These are phyloP conservation scores for Phylloporus rhodoxanthus DNA, from an alignment of 768 basidiomycete species.

Conservation along the genomic window DNA sequence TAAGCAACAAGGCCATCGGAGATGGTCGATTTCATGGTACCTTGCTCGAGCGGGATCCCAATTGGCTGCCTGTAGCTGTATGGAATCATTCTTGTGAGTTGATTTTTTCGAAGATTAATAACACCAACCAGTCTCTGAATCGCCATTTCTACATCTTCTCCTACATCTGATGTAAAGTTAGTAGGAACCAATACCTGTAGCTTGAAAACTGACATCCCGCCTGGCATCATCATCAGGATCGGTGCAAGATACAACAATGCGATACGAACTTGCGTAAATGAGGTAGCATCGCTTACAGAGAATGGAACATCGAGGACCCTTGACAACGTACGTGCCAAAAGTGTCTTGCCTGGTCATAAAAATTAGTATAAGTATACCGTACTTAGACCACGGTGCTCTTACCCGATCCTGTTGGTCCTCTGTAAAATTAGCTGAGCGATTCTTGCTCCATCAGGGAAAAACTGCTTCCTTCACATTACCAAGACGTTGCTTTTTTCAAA, in stretches of 20 bases:
- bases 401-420: slow-evolving; percentile 87
- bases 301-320: slow-evolving; percentile 90
- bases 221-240: slow-evolving; percentile 33
- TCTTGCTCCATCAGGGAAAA: neutral
- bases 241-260: neutral
- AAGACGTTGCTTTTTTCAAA: slow-evolving; percentile 97
- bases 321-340: slow-evolving; percentile 88
- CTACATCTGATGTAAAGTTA: slow-evolving; percentile 59
- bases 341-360: slow-evolving; percentile 64
- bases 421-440: slow-evolving; percentile 22
- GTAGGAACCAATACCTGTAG: neutral
- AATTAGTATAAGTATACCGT: neutral
- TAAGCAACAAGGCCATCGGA: neutral
- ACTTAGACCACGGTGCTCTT: slow-evolving; percentile 12
- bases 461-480: slow-evolving; percentile 59
- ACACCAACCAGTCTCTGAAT: slow-evolving; percentile 69
- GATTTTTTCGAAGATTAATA: neutral
- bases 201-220: slow-evolving; percentile 59
- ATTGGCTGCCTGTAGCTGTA: slow-evolving; percentile 80
- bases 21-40: slow-evolving; percentile 33
- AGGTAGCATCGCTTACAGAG: slow-evolving; percentile 88
- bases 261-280: slow-evolving; percentile 75
- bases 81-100: slow-evolving; percentile 2
- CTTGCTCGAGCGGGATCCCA: slow-evolving; percentile 85
- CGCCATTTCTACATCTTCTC: slow-evolving; percentile 93